phyloP scores from a whole-genome alignment of 2,329 filamentous ascomycete species.

The Ophiostoma sp. region DNA sequence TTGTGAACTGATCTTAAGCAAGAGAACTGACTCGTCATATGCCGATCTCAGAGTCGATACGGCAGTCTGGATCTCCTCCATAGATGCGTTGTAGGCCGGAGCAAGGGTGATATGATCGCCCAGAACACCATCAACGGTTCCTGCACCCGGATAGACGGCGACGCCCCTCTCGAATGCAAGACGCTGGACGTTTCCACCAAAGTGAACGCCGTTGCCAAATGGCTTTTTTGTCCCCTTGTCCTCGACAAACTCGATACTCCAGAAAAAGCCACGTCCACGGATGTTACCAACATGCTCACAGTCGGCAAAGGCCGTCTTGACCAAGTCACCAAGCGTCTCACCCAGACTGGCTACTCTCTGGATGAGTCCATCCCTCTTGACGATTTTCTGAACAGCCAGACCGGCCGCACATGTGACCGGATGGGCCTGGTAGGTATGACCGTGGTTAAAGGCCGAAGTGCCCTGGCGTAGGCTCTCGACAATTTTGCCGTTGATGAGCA shows the following conservation, averaged over 20 bases:
- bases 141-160: conserved; percentile 61
- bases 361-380: conserved; percentile 58
- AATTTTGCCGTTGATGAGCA: conserved; percentile 57
- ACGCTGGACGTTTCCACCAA: conserved; percentile 38
- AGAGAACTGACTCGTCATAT: neutral
- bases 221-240: conserved; percentile 37
- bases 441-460: conserved; percentile 46
- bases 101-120: conserved; percentile 71
- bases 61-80: conserved; percentile 53
- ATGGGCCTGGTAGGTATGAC: conserved; percentile 64
- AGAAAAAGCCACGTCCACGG: conserved; percentile 60
- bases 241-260: conserved; percentile 47
- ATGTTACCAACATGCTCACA: conserved; percentile 57
- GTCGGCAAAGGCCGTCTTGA: conserved; percentile 42
- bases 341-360: conserved; percentile 59
- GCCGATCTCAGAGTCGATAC: conserved; percentile 52
- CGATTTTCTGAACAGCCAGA: conserved; percentile 61
- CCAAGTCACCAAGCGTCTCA: conserved; percentile 43
- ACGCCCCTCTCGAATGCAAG: conserved; percentile 36
- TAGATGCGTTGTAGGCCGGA: conserved; percentile 64
- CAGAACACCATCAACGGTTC: conserved; percentile 57
- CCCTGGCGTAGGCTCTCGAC: conserved; percentile 45
- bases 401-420: conserved; percentile 61
- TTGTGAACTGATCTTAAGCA: no score
- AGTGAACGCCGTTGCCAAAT: conserved; percentile 36